Evolutionary conservation across 805 yeast genomes (phyloP).

Genomic region (Starmerella potacharoeniae): DNA sequence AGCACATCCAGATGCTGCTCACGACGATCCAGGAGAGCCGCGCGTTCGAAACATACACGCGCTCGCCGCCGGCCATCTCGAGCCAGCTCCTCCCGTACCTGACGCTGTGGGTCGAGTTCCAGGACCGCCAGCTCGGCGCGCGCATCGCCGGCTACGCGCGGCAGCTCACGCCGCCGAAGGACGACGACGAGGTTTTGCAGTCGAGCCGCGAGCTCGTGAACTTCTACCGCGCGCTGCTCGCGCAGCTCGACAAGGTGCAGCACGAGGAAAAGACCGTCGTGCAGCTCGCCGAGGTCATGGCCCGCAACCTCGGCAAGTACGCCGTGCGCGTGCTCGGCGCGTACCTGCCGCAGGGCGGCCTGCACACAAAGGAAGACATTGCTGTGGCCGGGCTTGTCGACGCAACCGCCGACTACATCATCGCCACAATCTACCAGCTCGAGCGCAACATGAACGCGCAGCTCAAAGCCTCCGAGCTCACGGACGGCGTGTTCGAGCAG

Average conservation of each 20-base stretch:
- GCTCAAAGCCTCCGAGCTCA: background rate
- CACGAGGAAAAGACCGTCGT: constrained; percentile 31
- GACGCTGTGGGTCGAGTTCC: constrained; percentile 75
- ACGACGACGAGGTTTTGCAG: constrained; percentile 50
- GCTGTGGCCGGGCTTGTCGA: constrained; percentile 58
- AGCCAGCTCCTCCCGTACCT: constrained; percentile 76
- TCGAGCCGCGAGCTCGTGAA: constrained; percentile 83
- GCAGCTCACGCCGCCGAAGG: constrained; percentile 30
- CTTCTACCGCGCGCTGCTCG: constrained; percentile 56
- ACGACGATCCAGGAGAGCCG: constrained; percentile 62
- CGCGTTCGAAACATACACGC: constrained; percentile 62
- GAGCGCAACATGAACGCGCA: background rate
- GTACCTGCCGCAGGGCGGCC: constrained; percentile 34
- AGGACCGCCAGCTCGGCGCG: constrained; percentile 47
- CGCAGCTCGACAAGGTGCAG: constrained; percentile 54
- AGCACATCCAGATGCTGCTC: constrained; percentile 53
- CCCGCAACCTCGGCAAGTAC: constrained; percentile 53
- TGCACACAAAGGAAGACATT: constrained; percentile 46
- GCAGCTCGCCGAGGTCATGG: constrained; percentile 48
- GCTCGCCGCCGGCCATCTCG: constrained; percentile 40
- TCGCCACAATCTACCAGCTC: constrained; percentile 23
- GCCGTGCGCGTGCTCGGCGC: constrained; percentile 40
- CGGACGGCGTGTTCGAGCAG: constrained; percentile 13
- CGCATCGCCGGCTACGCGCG: constrained; percentile 44
- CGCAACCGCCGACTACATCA: constrained; percentile 84